Conservation (phyloP, 495 filamentous ascomycete genomes). For the Acidomyces sp. region DNA sequence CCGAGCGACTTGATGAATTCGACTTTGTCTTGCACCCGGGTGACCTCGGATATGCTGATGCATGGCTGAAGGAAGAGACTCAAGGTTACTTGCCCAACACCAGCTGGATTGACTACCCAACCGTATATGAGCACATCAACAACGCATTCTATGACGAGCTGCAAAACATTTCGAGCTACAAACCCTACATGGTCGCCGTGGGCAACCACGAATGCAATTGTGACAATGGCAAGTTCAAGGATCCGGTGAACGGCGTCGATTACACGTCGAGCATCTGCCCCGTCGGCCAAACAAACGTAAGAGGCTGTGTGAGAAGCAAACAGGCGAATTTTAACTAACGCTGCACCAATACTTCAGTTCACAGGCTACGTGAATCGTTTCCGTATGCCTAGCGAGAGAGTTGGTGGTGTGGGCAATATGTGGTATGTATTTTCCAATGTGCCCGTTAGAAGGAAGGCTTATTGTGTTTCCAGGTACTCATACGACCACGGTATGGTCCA, state of each 20-base stretch:
- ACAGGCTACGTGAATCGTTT: constrained; percentile 17
- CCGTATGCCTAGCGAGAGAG: constrained; percentile 14
- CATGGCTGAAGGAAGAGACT: constrained; percentile 37
- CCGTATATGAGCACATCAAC: constrained; percentile 41
- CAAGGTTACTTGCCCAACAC: constrained; percentile 28
- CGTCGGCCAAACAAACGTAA: constrained; percentile 36
- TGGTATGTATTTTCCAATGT: too few relatives aligned
- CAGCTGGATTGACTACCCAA: too few relatives aligned
- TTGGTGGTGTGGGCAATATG: constrained; percentile 13
- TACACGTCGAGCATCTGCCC: constrained; percentile 32
- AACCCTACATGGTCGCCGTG: constrained; percentile 42
- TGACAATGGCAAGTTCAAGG: constrained; percentile 17
- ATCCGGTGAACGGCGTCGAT: constrained; percentile 4
- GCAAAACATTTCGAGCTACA: constrained; percentile 31
- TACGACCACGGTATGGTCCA: constrained; percentile 17
- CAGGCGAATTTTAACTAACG: too few relatives aligned
- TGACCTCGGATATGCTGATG: constrained; percentile 44
- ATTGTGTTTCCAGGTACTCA: too few relatives aligned
- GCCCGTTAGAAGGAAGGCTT: too few relatives aligned
- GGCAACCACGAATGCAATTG: constrained; percentile 47
- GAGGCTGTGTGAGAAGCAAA: constrained; percentile 13
- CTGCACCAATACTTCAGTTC: too few relatives aligned
- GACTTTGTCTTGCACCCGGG: constrained; percentile 30
- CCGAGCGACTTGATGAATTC: constrained; percentile 13
- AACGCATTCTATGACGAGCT: constrained; percentile 45